These are phyloP conservation scores for Alternaria longipes DNA, from an alignment of 2,329 filamentous ascomycete species.

Conservation along the genomic window DNA sequence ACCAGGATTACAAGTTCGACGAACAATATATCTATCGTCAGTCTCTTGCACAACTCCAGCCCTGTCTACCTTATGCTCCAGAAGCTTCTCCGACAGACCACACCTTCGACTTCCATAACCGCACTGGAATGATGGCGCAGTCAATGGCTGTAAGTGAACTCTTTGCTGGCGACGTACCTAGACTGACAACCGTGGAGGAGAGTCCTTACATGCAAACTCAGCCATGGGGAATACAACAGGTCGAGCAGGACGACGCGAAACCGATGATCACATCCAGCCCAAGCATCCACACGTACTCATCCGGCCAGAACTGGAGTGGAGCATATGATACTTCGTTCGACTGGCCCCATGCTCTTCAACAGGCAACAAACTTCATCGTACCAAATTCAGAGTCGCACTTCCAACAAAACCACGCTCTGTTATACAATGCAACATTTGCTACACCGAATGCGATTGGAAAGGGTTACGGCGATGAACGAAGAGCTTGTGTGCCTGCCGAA, in stretches of 20 bases:
- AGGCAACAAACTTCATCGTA: conserved; percentile 19
- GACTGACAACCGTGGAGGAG: conserved; percentile 19
- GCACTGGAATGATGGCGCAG: conserved; percentile 24
- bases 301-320: conserved; percentile 8
- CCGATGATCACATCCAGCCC: not conserved
- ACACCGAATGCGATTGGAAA: conserved; percentile 17
- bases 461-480: conserved; percentile 1
- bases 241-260: conserved; percentile 8
- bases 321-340: not conserved
- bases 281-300: not conserved
- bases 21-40: conserved; percentile 10
- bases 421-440: conserved; percentile 11
- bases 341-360: conserved; percentile 10
- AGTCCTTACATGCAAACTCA: conserved; percentile 15
- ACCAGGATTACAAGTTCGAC: conserved; percentile 7
- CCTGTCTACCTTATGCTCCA: conserved; percentile 8
- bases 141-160: conserved; percentile 24
- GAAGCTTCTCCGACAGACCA: conserved; percentile 3
- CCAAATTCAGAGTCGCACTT: conserved; percentile 14
- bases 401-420: conserved; percentile 14
- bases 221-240: conserved; percentile 19
- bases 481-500: conserved; percentile 8
- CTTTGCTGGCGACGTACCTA: not conserved
- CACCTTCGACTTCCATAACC: not conserved
- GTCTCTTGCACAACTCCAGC: conserved; percentile 7